Evolutionary conservation across 257 asterid species (phyloP).

Genomic region (Petrea volubilis): DNA sequence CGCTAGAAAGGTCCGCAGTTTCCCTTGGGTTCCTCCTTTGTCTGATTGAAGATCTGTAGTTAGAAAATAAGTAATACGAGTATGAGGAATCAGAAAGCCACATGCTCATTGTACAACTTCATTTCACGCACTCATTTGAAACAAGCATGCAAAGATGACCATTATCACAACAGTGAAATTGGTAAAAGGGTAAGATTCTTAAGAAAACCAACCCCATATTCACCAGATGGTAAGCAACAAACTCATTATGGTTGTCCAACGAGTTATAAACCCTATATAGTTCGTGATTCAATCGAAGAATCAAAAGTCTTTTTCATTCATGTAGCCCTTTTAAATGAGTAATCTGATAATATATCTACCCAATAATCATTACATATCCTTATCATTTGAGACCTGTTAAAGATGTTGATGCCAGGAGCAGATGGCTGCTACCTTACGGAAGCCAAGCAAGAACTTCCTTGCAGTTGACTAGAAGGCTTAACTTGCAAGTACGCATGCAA

Average conservation of each 20-base stretch:
- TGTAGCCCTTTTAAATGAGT: constrained; percentile 15
- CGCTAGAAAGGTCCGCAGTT: constrained; percentile 90
- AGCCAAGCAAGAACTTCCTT: constrained; percentile 68
- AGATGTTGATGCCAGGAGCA: constrained; percentile 24
- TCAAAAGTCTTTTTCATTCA: constrained; percentile 11
- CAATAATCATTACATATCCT: constrained; percentile 4
- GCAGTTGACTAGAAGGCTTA: constrained; percentile 51
- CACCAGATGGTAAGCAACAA: constrained; percentile 10
- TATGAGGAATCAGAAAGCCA: constrained; percentile 27
- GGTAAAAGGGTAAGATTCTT: neutral
- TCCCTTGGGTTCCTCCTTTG: constrained; percentile 88
- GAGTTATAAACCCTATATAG: constrained; percentile 6
- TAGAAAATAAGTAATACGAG: neutral
- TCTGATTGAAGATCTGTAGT: constrained; percentile 74
- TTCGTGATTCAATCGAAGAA: constrained; percentile 18
- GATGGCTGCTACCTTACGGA: constrained; percentile 64
- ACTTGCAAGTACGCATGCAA: constrained; percentile 83
- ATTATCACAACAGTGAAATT: constrained; percentile 11
- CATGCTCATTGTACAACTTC: constrained; percentile 3
- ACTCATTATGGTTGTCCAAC: constrained; percentile 7
- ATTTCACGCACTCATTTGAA: constrained; percentile 3
- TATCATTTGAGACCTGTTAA: constrained; percentile 18
- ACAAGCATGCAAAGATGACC: neutral
- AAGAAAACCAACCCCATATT: neutral
- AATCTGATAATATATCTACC: constrained; percentile 9